These are phyloP conservation scores for Cordyceps tenuipes DNA, from an alignment of 2,329 filamentous ascomycete genomes.

Conservation along the genomic window DNA sequence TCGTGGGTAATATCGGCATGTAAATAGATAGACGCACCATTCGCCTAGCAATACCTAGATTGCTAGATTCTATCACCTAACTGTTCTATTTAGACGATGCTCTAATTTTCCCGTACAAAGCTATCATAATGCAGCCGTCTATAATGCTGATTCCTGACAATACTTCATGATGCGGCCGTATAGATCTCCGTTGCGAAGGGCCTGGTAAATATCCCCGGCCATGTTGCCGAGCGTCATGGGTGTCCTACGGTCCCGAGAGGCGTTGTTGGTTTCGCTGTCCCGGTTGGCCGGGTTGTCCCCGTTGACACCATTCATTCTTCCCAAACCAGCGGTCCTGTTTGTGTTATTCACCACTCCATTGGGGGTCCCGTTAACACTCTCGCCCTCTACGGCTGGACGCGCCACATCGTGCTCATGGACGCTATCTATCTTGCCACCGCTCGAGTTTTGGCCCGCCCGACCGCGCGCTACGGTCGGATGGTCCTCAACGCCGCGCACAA, in stretches of 20 bases:
- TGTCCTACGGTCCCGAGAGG: background rate
- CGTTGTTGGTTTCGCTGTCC: background rate
- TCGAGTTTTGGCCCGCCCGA: background rate
- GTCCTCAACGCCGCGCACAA: background rate
- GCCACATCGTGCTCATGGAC: background rate
- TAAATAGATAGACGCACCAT: background rate
- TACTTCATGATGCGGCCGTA: background rate
- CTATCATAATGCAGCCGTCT: no score
- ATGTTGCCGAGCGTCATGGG: background rate
- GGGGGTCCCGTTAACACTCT: background rate
- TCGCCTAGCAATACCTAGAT: no score
- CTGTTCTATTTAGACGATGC: no score
- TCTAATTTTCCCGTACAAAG: no score
- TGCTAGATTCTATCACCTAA: no score
- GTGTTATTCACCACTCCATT: background rate
- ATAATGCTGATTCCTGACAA: background rate
- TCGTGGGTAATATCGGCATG: background rate
- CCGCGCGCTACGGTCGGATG: background rate
- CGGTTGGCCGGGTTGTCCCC: no score
- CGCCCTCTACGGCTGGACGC: background rate
- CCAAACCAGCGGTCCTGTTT: background rate
- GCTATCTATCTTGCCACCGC: background rate
- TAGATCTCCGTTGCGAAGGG: background rate
- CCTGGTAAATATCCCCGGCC: background rate
- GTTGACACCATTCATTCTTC: no score